Base-by-base conservation (phyloP, 1,284 basidiomycete genomes). In the Hemileia vastatrix region DNA sequence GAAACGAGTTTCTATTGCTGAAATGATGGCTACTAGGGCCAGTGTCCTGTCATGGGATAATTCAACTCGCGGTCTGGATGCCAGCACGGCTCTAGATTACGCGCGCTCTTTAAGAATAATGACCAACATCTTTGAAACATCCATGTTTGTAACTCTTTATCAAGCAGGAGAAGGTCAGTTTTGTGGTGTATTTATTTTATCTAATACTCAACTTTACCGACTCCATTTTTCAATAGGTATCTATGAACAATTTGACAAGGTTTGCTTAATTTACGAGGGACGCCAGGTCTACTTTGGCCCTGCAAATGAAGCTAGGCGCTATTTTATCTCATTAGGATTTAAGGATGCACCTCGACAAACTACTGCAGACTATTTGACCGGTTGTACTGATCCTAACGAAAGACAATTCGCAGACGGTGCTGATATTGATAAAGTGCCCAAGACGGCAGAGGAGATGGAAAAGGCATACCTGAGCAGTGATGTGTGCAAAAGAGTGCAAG, bases 231-330 rank as follows among this genome's bases (percentile, higher is more conserved):
- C n/a, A n/a, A n/a, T n/a, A 4, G 36, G 60, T 3, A 57, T 62
- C n/a, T 56, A 33, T 11, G 32, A 54, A n/a, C 75, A 88, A 67
- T 89, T 89, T 68, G 86, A 88, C 77, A 88, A 88, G 76, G 85
- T 88, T 65, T 65, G 72, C 65, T 83, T 94, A 24, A 24, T 67
- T 54, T 84, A 90, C 77, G 79, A 88, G 73, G 90, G 90, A 6
- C 84, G 83, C 21, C 84, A 88, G 72, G 87, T 88, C 48, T 93
- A 84, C 80, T 90, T 84, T 72, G 90, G 90, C 4, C 82, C 83
- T 6, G 81, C 84, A 0, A 76, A 76, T 77, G 81, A 84, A 60
- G 90, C 90, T n/a, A 84, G 87, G 55, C 77, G 79, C 1, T 92
- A 90, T 77, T 91, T 91, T 68, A 81, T 87, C 71, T 76, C 68